phyloP scores from a whole-genome alignment of 2,329 filamentous ascomycete genomes.

The Pseudomassariella vexata region DNA sequence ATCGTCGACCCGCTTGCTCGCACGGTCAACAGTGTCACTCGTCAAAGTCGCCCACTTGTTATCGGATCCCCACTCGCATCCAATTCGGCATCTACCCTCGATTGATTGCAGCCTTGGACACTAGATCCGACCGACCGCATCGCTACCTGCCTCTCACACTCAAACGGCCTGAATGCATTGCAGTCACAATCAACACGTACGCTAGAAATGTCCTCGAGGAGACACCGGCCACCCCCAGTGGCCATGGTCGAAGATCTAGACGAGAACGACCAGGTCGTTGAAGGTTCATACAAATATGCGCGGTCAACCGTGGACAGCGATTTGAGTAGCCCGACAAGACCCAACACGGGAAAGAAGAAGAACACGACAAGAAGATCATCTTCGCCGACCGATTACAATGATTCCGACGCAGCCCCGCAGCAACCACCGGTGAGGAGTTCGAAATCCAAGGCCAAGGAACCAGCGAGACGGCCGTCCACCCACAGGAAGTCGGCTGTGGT shows the following conservation, averaged over 20 bases:
- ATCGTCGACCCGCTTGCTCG: too few species aligned
- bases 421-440: too few species aligned
- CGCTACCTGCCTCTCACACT: neutral
- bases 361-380: slow-evolving; percentile 31
- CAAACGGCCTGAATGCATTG: neutral
- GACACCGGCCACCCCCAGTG: neutral
- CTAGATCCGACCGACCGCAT: neutral
- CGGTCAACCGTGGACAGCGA: neutral
- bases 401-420: too few species aligned
- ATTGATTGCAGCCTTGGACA: neutral
- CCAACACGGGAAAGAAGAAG: slow-evolving; percentile 41
- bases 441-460: slow-evolving; percentile 22
- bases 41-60: too few species aligned
- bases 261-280: slow-evolving; percentile 1
- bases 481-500: slow-evolving; percentile 9
- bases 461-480: slow-evolving; percentile 17
- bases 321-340: slow-evolving; percentile 1
- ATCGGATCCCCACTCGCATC: neutral
- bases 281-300: neutral
- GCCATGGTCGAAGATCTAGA: slow-evolving; percentile 2
- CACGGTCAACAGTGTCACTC: too few species aligned
- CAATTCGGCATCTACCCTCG: neutral
- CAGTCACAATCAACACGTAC: neutral
- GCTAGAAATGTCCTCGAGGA: neutral
- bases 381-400: too few species aligned